phyloP scores from a whole-genome alignment of 2,329 filamentous ascomycete genomes.

The Zasmidium angulare region DNA sequence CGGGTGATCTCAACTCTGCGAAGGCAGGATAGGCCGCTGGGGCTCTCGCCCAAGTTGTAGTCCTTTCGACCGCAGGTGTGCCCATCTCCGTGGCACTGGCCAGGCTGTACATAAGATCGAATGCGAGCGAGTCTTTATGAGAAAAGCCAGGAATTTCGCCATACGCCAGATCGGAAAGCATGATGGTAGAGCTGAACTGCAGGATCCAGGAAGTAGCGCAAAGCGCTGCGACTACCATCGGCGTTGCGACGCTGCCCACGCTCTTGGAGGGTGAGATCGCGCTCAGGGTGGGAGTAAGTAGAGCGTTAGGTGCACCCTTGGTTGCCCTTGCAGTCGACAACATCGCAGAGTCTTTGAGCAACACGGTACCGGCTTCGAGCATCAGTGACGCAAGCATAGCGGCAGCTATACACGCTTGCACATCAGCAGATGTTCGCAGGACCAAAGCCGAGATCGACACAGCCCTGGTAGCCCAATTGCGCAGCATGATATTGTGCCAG shows the following conservation, averaged over 20 bases:
- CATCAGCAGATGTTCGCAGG: neutral
- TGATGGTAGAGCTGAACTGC: neutral
- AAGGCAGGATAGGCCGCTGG: neutral
- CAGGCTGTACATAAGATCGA: neutral
- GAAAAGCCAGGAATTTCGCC: neutral
- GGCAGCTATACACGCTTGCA: neutral
- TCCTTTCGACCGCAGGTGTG: neutral
- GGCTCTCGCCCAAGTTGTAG: neutral
- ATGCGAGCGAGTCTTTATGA: neutral
- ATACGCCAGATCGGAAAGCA: neutral
- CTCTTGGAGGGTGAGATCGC: too few species aligned
- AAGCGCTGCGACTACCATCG: too few species aligned
- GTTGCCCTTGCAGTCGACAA: neutral
- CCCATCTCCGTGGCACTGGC: neutral
- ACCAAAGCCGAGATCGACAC: neutral
- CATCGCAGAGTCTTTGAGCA: neutral
- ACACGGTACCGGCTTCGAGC: neutral
- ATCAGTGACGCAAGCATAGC: neutral
- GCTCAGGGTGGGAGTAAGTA: too few species aligned
- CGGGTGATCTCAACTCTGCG: neutral
- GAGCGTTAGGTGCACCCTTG: neutral
- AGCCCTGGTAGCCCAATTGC: neutral
- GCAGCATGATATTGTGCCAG: neutral
- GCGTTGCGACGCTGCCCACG: too few species aligned
- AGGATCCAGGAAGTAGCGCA: neutral